phyloP scores from a whole-genome alignment of 2,329 filamentous ascomycete species.

The Ampelomyces quisqualis region DNA sequence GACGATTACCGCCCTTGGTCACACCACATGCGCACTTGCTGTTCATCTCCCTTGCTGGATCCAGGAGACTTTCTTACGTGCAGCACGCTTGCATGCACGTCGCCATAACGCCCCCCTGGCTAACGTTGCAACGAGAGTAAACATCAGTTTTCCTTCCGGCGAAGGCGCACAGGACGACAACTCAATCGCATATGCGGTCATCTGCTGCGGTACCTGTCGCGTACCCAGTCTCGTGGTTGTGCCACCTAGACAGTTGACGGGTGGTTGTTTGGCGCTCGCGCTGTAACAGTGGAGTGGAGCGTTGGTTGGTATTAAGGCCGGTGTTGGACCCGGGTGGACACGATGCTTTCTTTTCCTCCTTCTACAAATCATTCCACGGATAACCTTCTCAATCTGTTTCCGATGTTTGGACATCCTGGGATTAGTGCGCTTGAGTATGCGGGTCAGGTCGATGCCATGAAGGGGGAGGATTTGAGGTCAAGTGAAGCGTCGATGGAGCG shows the following conservation, averaged over 20 bases:
- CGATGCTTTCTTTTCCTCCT: conserved; percentile 14
- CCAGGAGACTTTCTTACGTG: conserved; percentile 16
- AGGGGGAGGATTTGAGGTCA: conserved; percentile 20
- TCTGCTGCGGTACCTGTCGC: conserved; percentile 23
- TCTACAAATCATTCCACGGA: conserved; percentile 20
- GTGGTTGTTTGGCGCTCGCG: conserved; percentile 8
- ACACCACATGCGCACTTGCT: conserved; percentile 18
- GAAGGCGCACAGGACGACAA: conserved; percentile 26
- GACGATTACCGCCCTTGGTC: conserved; percentile 21
- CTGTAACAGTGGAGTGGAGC: conserved; percentile 8
- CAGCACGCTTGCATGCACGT: conserved; percentile 16
- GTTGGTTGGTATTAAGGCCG: conserved; percentile 12
- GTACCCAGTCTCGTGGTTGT: conserved; percentile 23
- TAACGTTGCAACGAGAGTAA: conserved; percentile 24
- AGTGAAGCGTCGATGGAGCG: conserved; percentile 22
- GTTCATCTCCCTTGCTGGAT: conserved; percentile 23
- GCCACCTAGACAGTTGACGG: conserved; percentile 17
- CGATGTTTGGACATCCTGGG: conserved; percentile 39
- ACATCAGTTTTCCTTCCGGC: conserved; percentile 17
- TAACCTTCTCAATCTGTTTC: conserved; percentile 24
- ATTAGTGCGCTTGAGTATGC: conserved; percentile 39
- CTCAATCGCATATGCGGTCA: conserved; percentile 15
- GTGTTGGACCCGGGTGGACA: conserved; percentile 10
- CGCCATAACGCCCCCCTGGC: conserved; percentile 17
- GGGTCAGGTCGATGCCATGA: conserved; percentile 17